Evolutionary conservation across 495 filamentous ascomycete genomes (phyloP).

Genomic region (Penicillium ucsense): DNA sequence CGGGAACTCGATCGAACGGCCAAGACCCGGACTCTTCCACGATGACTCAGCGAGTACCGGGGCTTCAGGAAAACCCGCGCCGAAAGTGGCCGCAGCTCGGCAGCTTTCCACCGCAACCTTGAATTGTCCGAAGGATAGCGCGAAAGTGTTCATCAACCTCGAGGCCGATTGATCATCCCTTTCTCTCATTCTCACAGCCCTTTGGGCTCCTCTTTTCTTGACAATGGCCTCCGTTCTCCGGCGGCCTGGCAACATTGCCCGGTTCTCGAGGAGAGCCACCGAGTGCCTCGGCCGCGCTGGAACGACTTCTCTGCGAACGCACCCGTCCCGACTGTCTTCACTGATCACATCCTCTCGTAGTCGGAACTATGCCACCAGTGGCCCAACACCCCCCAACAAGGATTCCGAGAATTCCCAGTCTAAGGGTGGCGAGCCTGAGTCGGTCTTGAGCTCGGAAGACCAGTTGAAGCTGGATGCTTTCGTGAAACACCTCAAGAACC

Average conservation of each 20-base stretch:
- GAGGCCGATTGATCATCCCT: conserved; percentile 18
- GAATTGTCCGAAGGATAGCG: conserved; percentile 20
- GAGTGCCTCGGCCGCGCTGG: conserved; percentile 34
- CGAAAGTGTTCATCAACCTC: conserved; percentile 10
- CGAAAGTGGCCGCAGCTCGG: conserved; percentile 16
- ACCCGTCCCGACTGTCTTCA: conserved; percentile 32
- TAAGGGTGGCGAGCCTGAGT: conserved; percentile 18
- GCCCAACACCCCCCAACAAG: conserved; percentile 38
- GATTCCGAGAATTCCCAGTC: conserved; percentile 21
- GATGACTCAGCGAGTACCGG: conserved; percentile 21
- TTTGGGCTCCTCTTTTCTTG: conserved; percentile 32
- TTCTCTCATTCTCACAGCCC: conserved; percentile 18
- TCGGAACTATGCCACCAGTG: conserved; percentile 47
- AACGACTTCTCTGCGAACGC: conserved; percentile 24
- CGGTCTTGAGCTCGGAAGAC: conserved; percentile 27
- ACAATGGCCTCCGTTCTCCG: conserved; percentile 58
- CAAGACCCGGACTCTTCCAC: too few species aligned
- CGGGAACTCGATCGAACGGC: too few species aligned
- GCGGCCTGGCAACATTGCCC: conserved; percentile 54
- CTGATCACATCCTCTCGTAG: conserved; percentile 36
- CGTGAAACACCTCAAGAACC: conserved; percentile 20
- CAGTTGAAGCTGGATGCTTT: conserved; percentile 25
- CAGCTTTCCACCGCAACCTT: conserved; percentile 16
- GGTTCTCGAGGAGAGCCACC: conserved; percentile 46
- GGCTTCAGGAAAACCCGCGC: conserved; percentile 16